These are phyloP conservation scores for Osmanthus fragrans DNA, from an alignment of 257 asterid species.

Conservation along the genomic window DNA sequence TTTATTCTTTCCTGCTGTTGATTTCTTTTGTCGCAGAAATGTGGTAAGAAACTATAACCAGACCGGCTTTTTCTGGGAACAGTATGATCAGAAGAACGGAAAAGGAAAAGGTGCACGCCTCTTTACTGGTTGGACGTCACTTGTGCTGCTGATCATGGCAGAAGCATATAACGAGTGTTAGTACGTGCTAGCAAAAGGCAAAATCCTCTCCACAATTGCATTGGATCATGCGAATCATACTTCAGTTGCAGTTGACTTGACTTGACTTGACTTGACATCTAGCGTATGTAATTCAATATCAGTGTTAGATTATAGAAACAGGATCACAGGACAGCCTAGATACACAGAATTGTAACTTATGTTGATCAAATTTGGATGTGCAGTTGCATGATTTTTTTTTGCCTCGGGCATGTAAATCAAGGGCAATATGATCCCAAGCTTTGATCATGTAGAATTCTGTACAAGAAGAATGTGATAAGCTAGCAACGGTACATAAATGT, in stretches of 20 bases:
- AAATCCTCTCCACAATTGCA: neutral
- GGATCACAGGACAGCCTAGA: neutral
- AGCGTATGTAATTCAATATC: neutral
- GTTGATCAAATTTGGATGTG: neutral
- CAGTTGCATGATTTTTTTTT: neutral
- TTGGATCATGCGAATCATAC: neutral
- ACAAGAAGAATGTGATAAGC: too few species aligned
- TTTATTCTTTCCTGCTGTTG: neutral
- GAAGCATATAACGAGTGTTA: conserved; percentile 66
- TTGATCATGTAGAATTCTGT: neutral
- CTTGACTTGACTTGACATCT: neutral
- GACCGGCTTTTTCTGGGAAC: conserved; percentile 94
- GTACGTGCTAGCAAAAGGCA: conserved; percentile 3
- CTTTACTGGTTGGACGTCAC: conserved; percentile 93
- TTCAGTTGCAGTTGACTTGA: neutral
- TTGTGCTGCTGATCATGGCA: conserved; percentile 77
- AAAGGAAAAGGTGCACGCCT: conserved; percentile 89
- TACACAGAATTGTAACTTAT: neutral
- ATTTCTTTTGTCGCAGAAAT: conserved; percentile 52
- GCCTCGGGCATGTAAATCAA: neutral
- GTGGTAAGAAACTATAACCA: conserved; percentile 67
- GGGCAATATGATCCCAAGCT: neutral
- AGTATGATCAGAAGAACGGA: conserved; percentile 86
- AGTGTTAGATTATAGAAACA: neutral
- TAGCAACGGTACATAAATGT: too few species aligned